Conservation (phyloP, 345 rosid genomes). For the Camelina neglecta region DNA sequence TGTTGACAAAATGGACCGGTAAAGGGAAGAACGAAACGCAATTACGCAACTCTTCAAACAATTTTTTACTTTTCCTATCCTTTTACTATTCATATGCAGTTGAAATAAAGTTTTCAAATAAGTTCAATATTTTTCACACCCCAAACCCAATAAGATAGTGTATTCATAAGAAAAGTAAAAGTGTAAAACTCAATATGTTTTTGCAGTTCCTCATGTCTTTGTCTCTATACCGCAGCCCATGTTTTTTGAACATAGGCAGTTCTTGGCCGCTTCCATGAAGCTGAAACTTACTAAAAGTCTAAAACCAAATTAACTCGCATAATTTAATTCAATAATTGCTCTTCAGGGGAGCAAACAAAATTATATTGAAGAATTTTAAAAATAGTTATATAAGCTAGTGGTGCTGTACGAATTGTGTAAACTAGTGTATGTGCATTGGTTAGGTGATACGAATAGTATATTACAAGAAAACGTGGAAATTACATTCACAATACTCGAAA, state of each 20-base stretch:
- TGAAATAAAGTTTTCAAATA: constrained; percentile 3
- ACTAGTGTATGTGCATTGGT: constrained; percentile 26
- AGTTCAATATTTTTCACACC: constrained; percentile 1
- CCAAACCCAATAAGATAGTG: neutral
- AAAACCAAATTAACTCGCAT: neutral
- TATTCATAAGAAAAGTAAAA: neutral
- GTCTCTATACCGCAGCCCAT: constrained; percentile 24
- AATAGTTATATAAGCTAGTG: constrained; percentile 2
- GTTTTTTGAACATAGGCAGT: constrained; percentile 16
- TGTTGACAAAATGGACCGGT: constrained; percentile 34
- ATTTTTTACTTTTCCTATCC: neutral
- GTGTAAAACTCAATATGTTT: neutral
- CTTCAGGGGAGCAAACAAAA: neutral
- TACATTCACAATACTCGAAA: constrained; percentile 17
- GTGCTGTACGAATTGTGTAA: constrained; percentile 12
- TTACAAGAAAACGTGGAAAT: constrained; percentile 37
- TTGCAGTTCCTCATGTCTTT: neutral
- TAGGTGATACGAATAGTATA: constrained; percentile 40
- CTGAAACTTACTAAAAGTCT: neutral
- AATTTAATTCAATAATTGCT: constrained; percentile 16
- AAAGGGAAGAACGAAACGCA: constrained; percentile 20
- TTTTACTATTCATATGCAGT: constrained; percentile 25
- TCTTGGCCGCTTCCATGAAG: constrained; percentile 26
- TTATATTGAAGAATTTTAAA: neutral
- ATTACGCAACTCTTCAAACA: constrained; percentile 33